Evolutionary conservation across 805 yeast species (phyloP), one percentile per base, ranked within the genome.

Genomic region (Cyberlindnera maritima): DNA sequence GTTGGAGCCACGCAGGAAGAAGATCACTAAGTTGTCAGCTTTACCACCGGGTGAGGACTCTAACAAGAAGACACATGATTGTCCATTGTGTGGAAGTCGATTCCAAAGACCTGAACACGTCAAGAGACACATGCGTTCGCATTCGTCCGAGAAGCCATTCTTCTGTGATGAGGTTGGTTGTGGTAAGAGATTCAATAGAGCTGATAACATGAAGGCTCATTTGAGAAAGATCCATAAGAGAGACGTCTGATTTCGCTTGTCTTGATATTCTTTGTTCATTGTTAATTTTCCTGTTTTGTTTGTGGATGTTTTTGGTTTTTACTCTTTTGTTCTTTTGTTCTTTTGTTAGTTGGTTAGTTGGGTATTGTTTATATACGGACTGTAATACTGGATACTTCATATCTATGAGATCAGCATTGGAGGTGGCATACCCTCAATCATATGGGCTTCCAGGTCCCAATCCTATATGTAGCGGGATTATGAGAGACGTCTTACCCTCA

Each of bases 181-280:
- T 66, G 74, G 70, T 2, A 82, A 83, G 51, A 63, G 80, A 31
- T 88, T 88, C 61, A 75, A 81, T 32, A 73, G 96, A 53, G 83
- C 83, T 47, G 91, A 90, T 54, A 95, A 90, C 67, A 71, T 90
- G 44, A 75, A 82, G 44, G 88, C 94, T 14, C 97, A 90, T 62
- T 65, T 81, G 57, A 77, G 82, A 60, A 81, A 81, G 60, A 80
- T 81, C 39, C 88, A 81, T 59, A 25, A 38, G 13, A 39, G 39
- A 36, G 26, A 37, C 20, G 12, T 25, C n/a, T 39, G 28, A 34
- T 28, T 13, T 39, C 14, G 11, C 15, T n/a, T 31, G 20, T 17
- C 32, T 21, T 41, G 7, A 9, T n/a, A n/a, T n/a, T 17, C n/a
- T 25, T 15, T 36, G 19, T 17, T 32, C 15, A 31, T 36, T 18